Base-by-base conservation (phyloP, 2,329 filamentous ascomycete genomes). In the Hansfordia pulvinata region DNA sequence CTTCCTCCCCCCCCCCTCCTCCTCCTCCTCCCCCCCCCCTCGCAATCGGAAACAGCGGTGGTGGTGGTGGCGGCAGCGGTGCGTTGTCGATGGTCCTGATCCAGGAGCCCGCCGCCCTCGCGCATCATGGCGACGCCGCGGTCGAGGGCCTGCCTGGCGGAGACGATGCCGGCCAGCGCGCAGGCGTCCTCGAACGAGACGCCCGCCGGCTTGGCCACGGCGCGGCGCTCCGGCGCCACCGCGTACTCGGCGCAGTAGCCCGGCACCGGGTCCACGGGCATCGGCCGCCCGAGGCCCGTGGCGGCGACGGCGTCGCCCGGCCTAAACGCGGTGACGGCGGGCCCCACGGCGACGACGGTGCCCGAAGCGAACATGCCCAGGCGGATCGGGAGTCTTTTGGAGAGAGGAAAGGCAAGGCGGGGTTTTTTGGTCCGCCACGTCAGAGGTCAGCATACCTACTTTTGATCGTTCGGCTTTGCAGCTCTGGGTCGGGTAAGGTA, bases 191-290 rank as follows among this genome's bases (percentile, higher is more conserved):
- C 54, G 29, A 50, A 46, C 2, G 37, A 25, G 13, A 44, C 11
- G 16, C 36, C 20, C 3, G 38, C 16, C 6, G 50, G 51, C 30
- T 52, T 53, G 25, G 14, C 35, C 3, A 52, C 32, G 3, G 60
- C 32, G n/a, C 55, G 39, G 2, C 35, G 30, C 29, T 55, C 54
- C 10, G 43, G 37, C 1, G 40, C 35, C 3, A 62, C 23, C 6
- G 42, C 47, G 35, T 61, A 63, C 20, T 64, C 52, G 16, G 56
- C 52, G 13, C 38, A 47, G 37, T 52, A 59, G 1, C 54, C 53
- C 2, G 38, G 28, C 2, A 35, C 33, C 0, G 34, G 35, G 1
- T 35, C 32, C 4, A 36, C 19, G 16, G 53, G 37, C n/a, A 52
- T 36, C 2, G 59, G 59, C 17, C 54, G 58, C 14, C 47, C 41